These are phyloP conservation scores for Penicillium roqueforti DNA, from an alignment of 495 filamentous ascomycete genomes.

Conservation along the genomic window DNA sequence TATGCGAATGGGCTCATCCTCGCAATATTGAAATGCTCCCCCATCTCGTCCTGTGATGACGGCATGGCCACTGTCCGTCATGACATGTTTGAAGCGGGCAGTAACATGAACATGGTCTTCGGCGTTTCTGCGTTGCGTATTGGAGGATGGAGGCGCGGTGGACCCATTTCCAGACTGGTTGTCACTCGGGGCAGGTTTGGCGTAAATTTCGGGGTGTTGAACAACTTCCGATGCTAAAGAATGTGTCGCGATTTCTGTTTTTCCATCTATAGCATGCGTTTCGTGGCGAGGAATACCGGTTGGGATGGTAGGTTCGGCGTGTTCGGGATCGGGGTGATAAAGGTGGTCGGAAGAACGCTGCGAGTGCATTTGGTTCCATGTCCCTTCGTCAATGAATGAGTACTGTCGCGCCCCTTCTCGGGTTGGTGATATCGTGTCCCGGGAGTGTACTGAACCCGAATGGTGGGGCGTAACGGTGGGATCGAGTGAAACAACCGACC, in stretches of 20 bases:
- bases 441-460: no score
- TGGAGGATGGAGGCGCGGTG: background rate
- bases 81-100: slow-evolving; percentile 71
- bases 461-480: slow-evolving; percentile 22
- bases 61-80: slow-evolving; percentile 77
- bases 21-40: slow-evolving; percentile 68
- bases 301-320: slow-evolving; percentile 13
- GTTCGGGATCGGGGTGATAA: background rate
- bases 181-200: slow-evolving; percentile 9
- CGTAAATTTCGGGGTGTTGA: slow-evolving; percentile 23
- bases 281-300: slow-evolving; percentile 11
- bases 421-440: slow-evolving; percentile 15
- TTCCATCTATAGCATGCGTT: slow-evolving; percentile 13
- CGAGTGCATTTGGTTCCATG: slow-evolving; percentile 26
- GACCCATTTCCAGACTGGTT: slow-evolving; percentile 5
- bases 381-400: slow-evolving; percentile 31
- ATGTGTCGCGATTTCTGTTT: slow-evolving; percentile 19
- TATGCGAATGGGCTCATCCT: slow-evolving; percentile 91
- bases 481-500: slow-evolving; percentile 73
- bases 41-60: slow-evolving; percentile 77
- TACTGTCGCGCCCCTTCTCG: slow-evolving; percentile 30
- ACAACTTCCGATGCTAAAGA: slow-evolving; percentile 19
- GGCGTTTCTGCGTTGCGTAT: slow-evolving; percentile 8
- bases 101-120: slow-evolving; percentile 51
- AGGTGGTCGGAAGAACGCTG: background rate